Evolutionary conservation across 228 moss, liverwort and hornwort genomes (phyloP).

Genomic region (Sphagnum fallax): DNA sequence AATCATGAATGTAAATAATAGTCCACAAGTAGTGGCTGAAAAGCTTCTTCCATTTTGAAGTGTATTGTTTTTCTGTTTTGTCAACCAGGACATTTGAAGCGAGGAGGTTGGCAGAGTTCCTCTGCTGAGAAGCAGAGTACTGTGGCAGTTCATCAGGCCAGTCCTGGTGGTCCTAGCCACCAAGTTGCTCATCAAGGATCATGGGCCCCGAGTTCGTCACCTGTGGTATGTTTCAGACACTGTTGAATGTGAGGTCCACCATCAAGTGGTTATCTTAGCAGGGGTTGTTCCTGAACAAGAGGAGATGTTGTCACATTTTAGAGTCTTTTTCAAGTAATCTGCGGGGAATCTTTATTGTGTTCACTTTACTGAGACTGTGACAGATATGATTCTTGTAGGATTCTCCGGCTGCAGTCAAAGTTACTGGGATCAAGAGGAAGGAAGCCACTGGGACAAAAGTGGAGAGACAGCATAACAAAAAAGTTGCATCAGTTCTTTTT

Average conservation of each 20-base stretch:
- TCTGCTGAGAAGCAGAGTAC: conserved; percentile 27
- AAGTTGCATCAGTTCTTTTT: conserved; percentile 21
- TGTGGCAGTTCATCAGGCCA: conserved; percentile 27
- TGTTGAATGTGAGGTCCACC: too few species aligned
- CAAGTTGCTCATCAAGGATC: conserved; percentile 22
- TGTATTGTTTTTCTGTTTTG: background rate
- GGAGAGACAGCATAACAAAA: conserved; percentile 37
- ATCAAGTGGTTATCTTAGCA: too few species aligned
- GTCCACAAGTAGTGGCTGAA: too few species aligned
- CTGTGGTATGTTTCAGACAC: conserved; percentile 17
- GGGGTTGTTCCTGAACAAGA: too few species aligned
- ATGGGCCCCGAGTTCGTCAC: conserved; percentile 17
- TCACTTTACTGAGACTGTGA: too few species aligned
- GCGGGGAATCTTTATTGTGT: too few species aligned
- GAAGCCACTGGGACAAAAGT: conserved; percentile 33
- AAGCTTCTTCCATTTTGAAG: background rate
- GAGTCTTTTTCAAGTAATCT: too few species aligned
- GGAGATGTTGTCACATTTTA: too few species aligned
- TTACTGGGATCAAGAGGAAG: conserved; percentile 52
- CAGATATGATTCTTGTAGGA: conserved; percentile 20
- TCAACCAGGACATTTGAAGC: conserved; percentile 27
- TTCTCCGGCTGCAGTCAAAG: conserved; percentile 24
- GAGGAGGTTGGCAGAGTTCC: conserved; percentile 48
- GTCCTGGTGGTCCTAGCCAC: conserved; percentile 20
- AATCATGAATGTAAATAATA: too few species aligned